Base-by-base conservation (phyloP, 257 asterid species). In the Solanum raphanifolium region DNA sequence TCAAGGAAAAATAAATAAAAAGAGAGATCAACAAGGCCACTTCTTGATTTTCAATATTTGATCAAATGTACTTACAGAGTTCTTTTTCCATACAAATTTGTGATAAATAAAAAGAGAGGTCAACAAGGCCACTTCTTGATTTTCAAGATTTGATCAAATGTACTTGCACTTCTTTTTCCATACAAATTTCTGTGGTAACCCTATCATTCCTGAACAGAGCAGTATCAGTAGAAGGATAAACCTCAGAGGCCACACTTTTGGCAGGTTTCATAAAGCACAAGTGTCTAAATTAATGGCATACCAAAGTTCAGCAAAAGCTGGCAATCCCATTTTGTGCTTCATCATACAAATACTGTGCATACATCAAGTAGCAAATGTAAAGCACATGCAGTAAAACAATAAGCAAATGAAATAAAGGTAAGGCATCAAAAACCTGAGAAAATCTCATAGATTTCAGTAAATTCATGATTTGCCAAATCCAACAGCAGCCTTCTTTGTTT, bases 381-480 rank as follows among this genome's bases (percentile, higher is more conserved):
- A 48, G 6, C 60, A 1, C 13, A 89, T 38, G 91, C 91, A 35
- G 84, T n/a, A 11, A 90, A 91, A 29, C 58, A 36, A 68, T 27
- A 68, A 65, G 23, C 32, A 66, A 71, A 27, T 46, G 69, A 81
- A 46, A 46, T 29, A 27, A 81, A 48, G 41, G 41, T 9, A 46
- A 27, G 41, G 85, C 41, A 46, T 31, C 20, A 81, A 43, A 34
- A 60, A 43, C 68, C 27, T 68, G 13, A 27, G 38, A 58, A 1
- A 6, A 41, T 78, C 12, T 81, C 35, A 66, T n/a, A 20, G 38
- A 35, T 68, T 4, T 20, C 36, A 52, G 34, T 38, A n/a, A 36
- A 13, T 81, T 94, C 92, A 92, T 48, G 95, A 91, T 90, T 91
- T 95, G 79, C 99, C 99, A 69, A 97, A 97, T 76, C 99, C 99